Base-by-base conservation (phyloP, 306 rosid genomes). In the Styphnolobium japonicum region DNA sequence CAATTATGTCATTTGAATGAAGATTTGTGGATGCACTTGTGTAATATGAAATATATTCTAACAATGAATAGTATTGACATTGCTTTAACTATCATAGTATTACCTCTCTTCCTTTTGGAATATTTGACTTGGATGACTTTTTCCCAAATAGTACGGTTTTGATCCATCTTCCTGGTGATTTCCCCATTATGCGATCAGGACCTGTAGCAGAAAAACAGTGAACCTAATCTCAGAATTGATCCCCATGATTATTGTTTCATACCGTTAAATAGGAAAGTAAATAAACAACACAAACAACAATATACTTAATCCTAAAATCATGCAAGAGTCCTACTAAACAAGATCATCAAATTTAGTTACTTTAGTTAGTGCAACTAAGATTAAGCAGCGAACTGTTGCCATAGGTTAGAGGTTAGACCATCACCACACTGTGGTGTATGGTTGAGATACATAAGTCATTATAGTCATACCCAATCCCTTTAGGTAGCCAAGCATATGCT, bases 131-230 rank as follows among this genome's bases (percentile, higher is more conserved):
- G 49, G 94, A 78, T 2, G 94, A 81, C 86, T 93, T 93, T 88
- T 93, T 93, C 78, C 97, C 89, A 61, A 93, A 91, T 40, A 93
- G 85, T 29, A 91, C 87, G 0, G 88, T 80, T 83, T 87, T 91
- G 87, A 93, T 91, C 98, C 98, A 93, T 89, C 87, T 93, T 71
- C 87, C 97, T 0, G 98, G 98, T 57, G 98, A 93, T 82, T 93
- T 93, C 19, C 94, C 98, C 98, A 91, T 93, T 80, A 55, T 77
- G 71, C 53, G 76, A 21, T 78, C 71, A 70, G 77, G 42, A 74
- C 48, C 91, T 75, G 85, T 27, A 39, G 53, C 22, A 36, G 52
- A 51, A 71, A 73, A 77, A 18, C 67, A 61, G 19, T 31, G 71
- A 34, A 19, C 53, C 45, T 16, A 15, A 37, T 80, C 57, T 58